Base-by-base conservation (phyloP, 768 basidiomycete species). In the Mycena vulgaris region DNA sequence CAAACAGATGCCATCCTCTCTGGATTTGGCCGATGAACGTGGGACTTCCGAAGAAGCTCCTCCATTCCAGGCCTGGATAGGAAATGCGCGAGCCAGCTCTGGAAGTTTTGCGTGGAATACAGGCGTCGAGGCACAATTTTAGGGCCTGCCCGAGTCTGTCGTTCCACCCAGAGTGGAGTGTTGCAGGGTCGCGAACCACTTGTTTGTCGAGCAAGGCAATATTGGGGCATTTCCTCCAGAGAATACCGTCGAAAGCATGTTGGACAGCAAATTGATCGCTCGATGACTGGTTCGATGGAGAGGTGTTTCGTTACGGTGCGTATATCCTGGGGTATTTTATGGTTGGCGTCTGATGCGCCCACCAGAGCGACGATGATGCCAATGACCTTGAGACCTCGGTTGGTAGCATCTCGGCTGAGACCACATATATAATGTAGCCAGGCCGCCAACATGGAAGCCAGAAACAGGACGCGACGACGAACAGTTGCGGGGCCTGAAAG, bases 391-490 rank as follows among this genome's bases (percentile, higher is more conserved):
- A 70, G 69, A 11, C 33, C 53, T 11, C 35, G 21, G 40, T 39
- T 51, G 52, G 39, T 60, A 2, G 56, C 51, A 19, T 64, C 64
- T 33, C 57, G 63, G 14, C 69, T 70, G 48, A 65, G 37, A 39
- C 69, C 63, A 35, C 63, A 64, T 47, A 52, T n/a, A 39, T 66
- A 33, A 25, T 70, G 69, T n/a, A 70, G 69, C 69, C 69, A 70
- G 19, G 64, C 25, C 17, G 49, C 69, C 0, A 70, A 63, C 3
- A 57, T 49, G 52, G 55, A 66, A 9, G 14, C 33, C 9, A 66
- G 8, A 28, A 66, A 66, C 28, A n/a, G 8, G 17, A 66, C 25
- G 37, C 40, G 45, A 47, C 55, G 47, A 39, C 55, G 42, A 21
- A 53, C 52, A n/a, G 52, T 30, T 23, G 52, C 63, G 10, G 19